These are phyloP conservation scores for Tilletia indica DNA, from an alignment of 1,284 basidiomycete genomes.

Conservation along the genomic window DNA sequence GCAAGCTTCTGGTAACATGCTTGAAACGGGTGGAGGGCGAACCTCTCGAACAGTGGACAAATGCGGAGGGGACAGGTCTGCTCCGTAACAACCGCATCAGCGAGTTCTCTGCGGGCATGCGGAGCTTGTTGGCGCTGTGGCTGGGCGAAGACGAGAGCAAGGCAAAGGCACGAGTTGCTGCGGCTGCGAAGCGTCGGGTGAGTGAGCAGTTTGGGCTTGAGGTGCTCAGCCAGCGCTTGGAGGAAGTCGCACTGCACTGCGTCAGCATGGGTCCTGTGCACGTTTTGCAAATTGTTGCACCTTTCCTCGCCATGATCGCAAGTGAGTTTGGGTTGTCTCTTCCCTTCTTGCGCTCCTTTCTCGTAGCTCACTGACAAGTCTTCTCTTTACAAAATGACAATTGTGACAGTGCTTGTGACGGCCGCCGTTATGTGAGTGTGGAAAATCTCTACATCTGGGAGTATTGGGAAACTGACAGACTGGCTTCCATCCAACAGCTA, in stretches of 20 bases:
- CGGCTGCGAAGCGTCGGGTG: constrained; percentile 66
- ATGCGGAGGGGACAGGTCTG: constrained; percentile 65
- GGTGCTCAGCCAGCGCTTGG: constrained; percentile 70
- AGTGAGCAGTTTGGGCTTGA: constrained; percentile 64
- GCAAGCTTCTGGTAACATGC: background rate
- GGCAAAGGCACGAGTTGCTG: constrained; percentile 62
- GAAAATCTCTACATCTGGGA: too few species aligned
- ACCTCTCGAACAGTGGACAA: background rate
- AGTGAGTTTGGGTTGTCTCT: background rate
- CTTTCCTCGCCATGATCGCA: constrained; percentile 5
- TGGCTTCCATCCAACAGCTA: background rate
- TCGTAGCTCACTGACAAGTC: background rate
- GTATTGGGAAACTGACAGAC: too few species aligned
- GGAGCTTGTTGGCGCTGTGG: constrained; percentile 65
- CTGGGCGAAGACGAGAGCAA: constrained; percentile 26
- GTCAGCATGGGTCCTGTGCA: constrained; percentile 14
- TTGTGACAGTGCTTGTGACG: background rate
- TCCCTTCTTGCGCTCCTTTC: background rate
- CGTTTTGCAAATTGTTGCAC: background rate
- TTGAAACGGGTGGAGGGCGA: constrained; percentile 3
- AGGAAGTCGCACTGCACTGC: constrained; percentile 62
- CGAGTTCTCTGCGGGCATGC: constrained; percentile 70
- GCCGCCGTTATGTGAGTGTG: background rate
- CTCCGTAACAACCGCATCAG: constrained; percentile 66
- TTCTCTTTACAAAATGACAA: background rate